These are phyloP conservation scores for Pichia scutulata DNA, from an alignment of 805 yeast species.

Conservation along the genomic window DNA sequence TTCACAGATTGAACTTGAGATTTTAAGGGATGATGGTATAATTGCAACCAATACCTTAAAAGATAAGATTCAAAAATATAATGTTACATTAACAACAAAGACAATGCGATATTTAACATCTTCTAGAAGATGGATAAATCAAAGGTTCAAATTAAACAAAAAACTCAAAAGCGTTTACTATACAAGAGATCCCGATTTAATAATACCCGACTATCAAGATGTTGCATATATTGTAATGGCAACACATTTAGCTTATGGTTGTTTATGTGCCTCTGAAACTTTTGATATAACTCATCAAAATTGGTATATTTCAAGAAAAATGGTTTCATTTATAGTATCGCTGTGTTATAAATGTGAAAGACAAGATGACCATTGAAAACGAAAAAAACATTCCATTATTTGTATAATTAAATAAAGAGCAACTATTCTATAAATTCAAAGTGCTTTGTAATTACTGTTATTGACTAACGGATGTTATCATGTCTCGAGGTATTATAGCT, in stretches of 20 bases:
- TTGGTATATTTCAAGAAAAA: slow-evolving; percentile 26
- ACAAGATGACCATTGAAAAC: neutral
- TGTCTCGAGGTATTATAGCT: slow-evolving; percentile 8
- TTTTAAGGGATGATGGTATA: slow-evolving; percentile 20
- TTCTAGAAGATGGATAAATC: slow-evolving; percentile 28
- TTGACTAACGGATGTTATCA: slow-evolving; percentile 6
- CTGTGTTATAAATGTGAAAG: slow-evolving; percentile 17
- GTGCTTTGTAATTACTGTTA: neutral
- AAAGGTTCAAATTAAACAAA: slow-evolving; percentile 21
- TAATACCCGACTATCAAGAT: slow-evolving; percentile 25
- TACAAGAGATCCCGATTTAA: slow-evolving; percentile 22
- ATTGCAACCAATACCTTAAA: slow-evolving; percentile 24
- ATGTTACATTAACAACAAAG: slow-evolving; percentile 21
- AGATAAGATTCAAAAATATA: slow-evolving; percentile 17
- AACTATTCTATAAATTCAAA: neutral
- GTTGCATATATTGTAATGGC: slow-evolving; percentile 25
- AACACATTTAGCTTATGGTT: slow-evolving; percentile 22
- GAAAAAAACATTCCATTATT: neutral
- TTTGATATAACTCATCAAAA: slow-evolving; percentile 23
- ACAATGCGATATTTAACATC: slow-evolving; percentile 27
- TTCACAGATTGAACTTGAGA: slow-evolving; percentile 26
- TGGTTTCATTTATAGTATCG: slow-evolving; percentile 21
- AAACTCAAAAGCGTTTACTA: slow-evolving; percentile 18
- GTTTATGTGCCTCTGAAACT: slow-evolving; percentile 16
- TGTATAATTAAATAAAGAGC: neutral